Conservation (phyloP, 306 rosid genomes). For the Glycine tomentella region DNA sequence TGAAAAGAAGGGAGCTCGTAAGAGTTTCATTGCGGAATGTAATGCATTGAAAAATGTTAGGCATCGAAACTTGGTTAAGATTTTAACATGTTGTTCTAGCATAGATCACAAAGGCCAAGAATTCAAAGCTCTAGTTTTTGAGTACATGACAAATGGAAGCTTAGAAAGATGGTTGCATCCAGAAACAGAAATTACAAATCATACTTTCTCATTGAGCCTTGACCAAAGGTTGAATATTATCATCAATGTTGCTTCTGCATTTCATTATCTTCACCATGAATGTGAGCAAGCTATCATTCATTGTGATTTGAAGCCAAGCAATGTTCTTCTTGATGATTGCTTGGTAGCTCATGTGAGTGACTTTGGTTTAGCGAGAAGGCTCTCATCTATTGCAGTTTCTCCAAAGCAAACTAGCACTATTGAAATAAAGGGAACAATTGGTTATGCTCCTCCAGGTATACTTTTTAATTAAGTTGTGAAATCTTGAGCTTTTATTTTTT, state of each 20-base stretch:
- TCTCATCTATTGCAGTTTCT: conserved; percentile 9
- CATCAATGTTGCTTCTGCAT: conserved; percentile 33
- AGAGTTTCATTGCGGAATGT: conserved; percentile 48
- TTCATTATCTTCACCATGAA: conserved; percentile 47
- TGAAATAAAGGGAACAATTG: conserved; percentile 46
- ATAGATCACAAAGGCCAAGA: conserved; percentile 42
- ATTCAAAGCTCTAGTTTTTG: conserved; percentile 52
- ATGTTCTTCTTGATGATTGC: conserved; percentile 45
- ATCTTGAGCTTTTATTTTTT: not conserved
- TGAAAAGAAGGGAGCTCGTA: conserved; percentile 45
- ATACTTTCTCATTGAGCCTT: not conserved
- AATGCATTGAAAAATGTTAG: conserved; percentile 40
- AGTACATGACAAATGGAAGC: conserved; percentile 47
- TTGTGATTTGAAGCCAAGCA: conserved; percentile 50
- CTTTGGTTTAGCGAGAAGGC: conserved; percentile 45
- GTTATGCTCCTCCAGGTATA: conserved; percentile 48
- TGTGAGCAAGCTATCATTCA: conserved; percentile 39
- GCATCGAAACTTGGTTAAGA: conserved; percentile 47
- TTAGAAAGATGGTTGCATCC: conserved; percentile 51
- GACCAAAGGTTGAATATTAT: conserved; percentile 43
- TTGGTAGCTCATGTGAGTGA: conserved; percentile 49
- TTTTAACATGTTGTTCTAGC: conserved; percentile 50
- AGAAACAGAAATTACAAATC: not conserved
- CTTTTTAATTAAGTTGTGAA: not conserved
- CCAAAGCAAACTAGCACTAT: conserved; percentile 13